Base-by-base conservation (phyloP, 179 eudicot genomes). In the Gypsophila paniculata region DNA sequence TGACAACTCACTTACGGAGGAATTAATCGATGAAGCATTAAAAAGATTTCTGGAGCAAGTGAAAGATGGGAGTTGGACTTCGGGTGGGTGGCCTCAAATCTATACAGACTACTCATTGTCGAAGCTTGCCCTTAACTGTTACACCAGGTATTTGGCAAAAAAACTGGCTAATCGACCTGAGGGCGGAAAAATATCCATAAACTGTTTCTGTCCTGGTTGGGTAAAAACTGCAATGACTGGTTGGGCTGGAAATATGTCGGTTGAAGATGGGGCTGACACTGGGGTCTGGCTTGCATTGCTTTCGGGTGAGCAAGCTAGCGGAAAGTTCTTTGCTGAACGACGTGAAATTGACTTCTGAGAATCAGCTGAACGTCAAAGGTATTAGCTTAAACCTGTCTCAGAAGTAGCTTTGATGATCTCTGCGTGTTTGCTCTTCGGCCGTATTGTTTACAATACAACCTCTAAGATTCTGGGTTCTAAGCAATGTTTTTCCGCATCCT, bases 211-310 rank as follows among this genome's bases (percentile, higher is more conserved):
- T 64, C 99, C 99, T 4, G 99, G 99, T 3, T 91, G 91, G 94
- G 98, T 93, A 39, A 93, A 86, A 75, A 94, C 99, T 19, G 96
- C 94, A 52, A 85, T 94, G 96, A 93, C 98, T 26, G 96, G 88
- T 73, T 93, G 98, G 98, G 86, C 83, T 9, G 98, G 97, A 36
- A 83, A 85, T 65, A 85, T 78, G 25, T 78, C 90, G 4, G 93
- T 89, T 9, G 97, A 89, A 75, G 93, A 88, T 44, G 98, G 88
- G 7, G 98, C 98, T 66, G 97, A 93, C 60, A 93, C 98, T 3
- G 96, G 90, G 8, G 98, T 93, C 46, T 93, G 98, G 98, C 97
- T 93, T 65, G 93, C 97, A 32, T 61, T 93, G 78, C 89, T 89
- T 62, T 86, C 91, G 2, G 88, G 83, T 29, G 84, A 79, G 60